phyloP scores from a whole-genome alignment of 2,329 filamentous ascomycete genomes.

The Phoma sp. region DNA sequence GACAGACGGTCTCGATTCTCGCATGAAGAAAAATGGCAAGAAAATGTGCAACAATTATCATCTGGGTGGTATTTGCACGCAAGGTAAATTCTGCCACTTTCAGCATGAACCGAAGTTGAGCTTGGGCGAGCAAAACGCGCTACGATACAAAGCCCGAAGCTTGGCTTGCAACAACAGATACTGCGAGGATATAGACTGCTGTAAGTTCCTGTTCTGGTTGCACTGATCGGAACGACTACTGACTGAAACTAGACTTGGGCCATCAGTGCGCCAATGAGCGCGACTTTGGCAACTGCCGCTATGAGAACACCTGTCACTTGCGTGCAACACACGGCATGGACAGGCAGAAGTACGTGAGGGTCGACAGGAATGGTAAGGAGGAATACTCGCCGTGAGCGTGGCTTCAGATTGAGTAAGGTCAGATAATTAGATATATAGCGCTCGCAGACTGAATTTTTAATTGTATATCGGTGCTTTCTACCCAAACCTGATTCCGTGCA shows the following conservation, averaged over 20 bases:
- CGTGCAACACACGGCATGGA: conserved; percentile 50
- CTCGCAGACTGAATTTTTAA: neutral
- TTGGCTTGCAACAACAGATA: conserved; percentile 47
- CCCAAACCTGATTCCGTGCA: too few relatives aligned
- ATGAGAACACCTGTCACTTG: conserved; percentile 48
- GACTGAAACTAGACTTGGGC: conserved; percentile 39
- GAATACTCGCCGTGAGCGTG: conserved; percentile 17
- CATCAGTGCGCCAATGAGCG: conserved; percentile 49
- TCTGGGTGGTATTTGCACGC: conserved; percentile 47
- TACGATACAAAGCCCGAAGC: conserved; percentile 52
- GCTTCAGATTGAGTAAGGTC: too few relatives aligned
- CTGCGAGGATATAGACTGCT: conserved; percentile 52
- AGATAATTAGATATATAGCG: neutral
- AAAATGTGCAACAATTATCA: conserved; percentile 48
- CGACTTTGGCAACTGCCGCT: conserved; percentile 48
- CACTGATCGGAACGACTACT: neutral
- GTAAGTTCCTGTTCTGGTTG: conserved; percentile 25
- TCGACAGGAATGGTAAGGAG: conserved; percentile 32
- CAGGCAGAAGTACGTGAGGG: conserved; percentile 36
- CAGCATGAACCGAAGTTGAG: conserved; percentile 50
- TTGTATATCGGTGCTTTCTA: neutral
- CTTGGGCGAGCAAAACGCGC: conserved; percentile 46
- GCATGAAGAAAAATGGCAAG: conserved; percentile 38
- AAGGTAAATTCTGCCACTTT: conserved; percentile 52
- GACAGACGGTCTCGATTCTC: conserved; percentile 33